Evolutionary conservation across 2,329 filamentous ascomycete species (phyloP), one percentile per base, ranked within the genome.

Genomic region (Plectosphaerella sp.): DNA sequence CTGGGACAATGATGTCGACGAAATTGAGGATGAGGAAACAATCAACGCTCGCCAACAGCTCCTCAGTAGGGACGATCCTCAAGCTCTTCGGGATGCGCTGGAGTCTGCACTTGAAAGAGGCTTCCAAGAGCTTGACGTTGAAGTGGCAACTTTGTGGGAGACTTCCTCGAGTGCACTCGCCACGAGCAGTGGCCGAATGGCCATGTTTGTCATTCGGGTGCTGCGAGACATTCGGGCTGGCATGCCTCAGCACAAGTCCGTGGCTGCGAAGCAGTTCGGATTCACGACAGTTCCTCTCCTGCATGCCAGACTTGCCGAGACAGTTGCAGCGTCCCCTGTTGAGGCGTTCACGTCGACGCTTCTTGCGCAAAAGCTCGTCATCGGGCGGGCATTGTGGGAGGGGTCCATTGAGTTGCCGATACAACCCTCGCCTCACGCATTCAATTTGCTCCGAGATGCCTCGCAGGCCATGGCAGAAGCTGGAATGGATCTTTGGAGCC

Each of bases 401-500:
- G 89, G 89, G 5, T 50, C 24, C 1, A 88, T 89, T 0, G 75
- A 83, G 24, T 66, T 96, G 42, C 93, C 93, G 0, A 77, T 84
- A 6, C 89, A 94, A 61, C 91, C 91, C 1, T 93, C 90, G 0
- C 85, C 89, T 0, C 77, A 78, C 18, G 74, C 84, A 0, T 96
- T 96, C 63, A 81, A 79, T 54, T 85, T 95, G 51, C 63, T 97
- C 47, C 82, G 83, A 22, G 76, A 76, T 45, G 64, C 96, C 25
- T 80, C 82, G 5, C 71, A 73, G 46, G 74, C 78, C 5, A 95
- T 97, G 90, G 79, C 79, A 4, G 73, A 77, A 12, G 73, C 80
- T 3, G 92, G 92, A 0, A 74, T 81, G 45, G 93, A 97, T 65
- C 68, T 97, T 3, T 97, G 92, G 92, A 91, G 86, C 50, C 78